phyloP scores from a whole-genome alignment of 768 basidiomycete genomes.

The Boletus speciosus region DNA sequence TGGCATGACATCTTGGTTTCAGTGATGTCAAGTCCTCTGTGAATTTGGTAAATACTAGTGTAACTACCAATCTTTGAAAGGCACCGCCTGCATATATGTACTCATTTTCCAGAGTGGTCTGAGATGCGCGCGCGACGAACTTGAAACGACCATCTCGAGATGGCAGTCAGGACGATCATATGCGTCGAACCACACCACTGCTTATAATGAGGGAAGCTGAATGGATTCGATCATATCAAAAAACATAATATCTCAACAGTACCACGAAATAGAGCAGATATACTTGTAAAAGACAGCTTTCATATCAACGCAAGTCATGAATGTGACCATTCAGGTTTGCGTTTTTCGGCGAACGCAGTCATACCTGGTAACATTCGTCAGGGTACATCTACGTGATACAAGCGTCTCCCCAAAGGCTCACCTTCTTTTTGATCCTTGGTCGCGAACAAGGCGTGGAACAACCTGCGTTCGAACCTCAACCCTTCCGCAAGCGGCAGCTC shows the following conservation, averaged over 20 bases:
- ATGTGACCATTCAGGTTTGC: constrained; percentile 80
- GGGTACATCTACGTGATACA: not conserved
- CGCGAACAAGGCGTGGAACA: constrained; percentile 91
- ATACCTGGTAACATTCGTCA: constrained; percentile 58
- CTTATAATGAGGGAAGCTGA: too few relatives aligned
- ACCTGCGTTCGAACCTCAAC: constrained; percentile 77
- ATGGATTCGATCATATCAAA: too few relatives aligned
- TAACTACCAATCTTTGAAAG: constrained; percentile 26
- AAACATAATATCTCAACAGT: too few relatives aligned
- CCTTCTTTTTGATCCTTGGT: constrained; percentile 96
- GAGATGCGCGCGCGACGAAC: not conserved
- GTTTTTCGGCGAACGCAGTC: constrained; percentile 91
- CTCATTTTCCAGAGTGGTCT: not conserved
- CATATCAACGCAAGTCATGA: constrained; percentile 14
- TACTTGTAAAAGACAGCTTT: not conserved
- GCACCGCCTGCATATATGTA: constrained; percentile 10
- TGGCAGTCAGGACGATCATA: not conserved
- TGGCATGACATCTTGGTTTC: too few relatives aligned
- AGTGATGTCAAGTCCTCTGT: too few relatives aligned
- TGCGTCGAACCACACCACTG: not conserved
- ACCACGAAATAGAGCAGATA: not conserved
- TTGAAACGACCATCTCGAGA: not conserved
- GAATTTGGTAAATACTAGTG: too few relatives aligned
- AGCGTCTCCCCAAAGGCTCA: constrained; percentile 32
- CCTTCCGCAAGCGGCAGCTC: constrained; percentile 83